Conservation (phyloP, 768 basidiomycete genomes). For the Zangia roseola region DNA sequence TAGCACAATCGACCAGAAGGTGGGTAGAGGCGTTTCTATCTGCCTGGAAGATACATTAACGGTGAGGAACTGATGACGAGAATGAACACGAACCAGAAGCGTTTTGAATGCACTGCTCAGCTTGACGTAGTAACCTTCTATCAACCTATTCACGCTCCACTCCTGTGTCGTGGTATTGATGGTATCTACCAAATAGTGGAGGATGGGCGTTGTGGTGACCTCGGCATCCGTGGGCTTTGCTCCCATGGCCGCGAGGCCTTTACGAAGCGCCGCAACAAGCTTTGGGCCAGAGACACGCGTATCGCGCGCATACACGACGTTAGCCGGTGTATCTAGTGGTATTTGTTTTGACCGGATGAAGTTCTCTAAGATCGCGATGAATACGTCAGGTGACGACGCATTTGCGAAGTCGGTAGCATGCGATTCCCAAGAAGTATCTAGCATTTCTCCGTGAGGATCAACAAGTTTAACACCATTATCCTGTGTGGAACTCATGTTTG, state of each 20-base stretch:
- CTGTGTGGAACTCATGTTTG: constrained; percentile 39
- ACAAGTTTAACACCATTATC: constrained; percentile 99
- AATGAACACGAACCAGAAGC: constrained; percentile 64
- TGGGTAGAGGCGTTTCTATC: constrained; percentile 55
- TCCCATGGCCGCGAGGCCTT: constrained; percentile 75
- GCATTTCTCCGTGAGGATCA: constrained; percentile 97
- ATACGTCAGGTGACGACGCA: constrained; percentile 68
- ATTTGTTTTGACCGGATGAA: constrained; percentile 69
- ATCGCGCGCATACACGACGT: constrained; percentile 89
- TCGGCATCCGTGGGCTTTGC: constrained; percentile 73
- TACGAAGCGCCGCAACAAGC: constrained; percentile 74
- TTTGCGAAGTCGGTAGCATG: constrained; percentile 89
- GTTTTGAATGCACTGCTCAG: constrained; percentile 80
- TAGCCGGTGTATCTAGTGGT: constrained; percentile 73
- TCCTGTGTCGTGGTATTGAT: constrained; percentile 85
- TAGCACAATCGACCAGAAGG: constrained; percentile 94
- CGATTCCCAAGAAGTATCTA: constrained; percentile 88
- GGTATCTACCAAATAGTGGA: constrained; percentile 91
- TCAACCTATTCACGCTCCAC: constrained; percentile 75
- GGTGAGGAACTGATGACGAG: neutral
- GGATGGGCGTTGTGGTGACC: constrained; percentile 88
- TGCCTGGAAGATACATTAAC: constrained; percentile 39
- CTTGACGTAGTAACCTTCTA: constrained; percentile 83
- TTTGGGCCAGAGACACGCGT: constrained; percentile 84
- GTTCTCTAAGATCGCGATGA: constrained; percentile 60